Evolutionary conservation across 176 grass and related monocot genomes (phyloP).

Genomic region (Lolium perenne): DNA sequence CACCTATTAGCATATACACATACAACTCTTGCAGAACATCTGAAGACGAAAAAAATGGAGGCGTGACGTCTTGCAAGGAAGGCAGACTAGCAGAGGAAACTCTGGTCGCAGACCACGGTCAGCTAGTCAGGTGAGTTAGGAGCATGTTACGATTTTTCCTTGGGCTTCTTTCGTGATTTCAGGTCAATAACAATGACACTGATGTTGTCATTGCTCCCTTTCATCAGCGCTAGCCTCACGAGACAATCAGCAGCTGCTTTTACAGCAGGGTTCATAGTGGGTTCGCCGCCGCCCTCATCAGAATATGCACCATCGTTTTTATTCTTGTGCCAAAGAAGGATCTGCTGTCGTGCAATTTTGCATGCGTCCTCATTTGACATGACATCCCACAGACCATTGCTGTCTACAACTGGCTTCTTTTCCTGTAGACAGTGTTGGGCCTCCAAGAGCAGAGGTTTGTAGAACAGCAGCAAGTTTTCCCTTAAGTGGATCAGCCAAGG

Average conservation of each 20-base stretch:
- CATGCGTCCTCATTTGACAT: conserved; percentile 80
- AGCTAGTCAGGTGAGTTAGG: conserved; percentile 28
- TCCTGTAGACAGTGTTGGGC: too few species aligned
- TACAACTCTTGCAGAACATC: conserved; percentile 27
- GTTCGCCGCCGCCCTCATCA: conserved; percentile 17
- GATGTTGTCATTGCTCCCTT: conserved; percentile 67
- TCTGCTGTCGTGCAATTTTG: conserved; percentile 58
- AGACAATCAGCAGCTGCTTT: conserved; percentile 69
- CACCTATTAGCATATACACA: conserved; percentile 23
- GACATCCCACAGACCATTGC: conserved; percentile 57
- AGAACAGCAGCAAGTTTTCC: too few species aligned
- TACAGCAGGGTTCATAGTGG: conserved; percentile 52
- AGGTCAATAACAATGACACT: conserved; percentile 70
- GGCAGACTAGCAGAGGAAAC: conserved; percentile 29
- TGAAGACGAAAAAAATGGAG: conserved; percentile 10
- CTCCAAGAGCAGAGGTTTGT: too few species aligned
- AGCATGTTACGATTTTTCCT: conserved; percentile 46
- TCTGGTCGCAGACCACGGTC: background rate
- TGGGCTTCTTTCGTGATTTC: conserved; percentile 68
- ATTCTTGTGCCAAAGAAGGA: conserved; percentile 67
- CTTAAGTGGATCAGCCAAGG: too few species aligned
- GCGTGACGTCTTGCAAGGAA: conserved; percentile 15
- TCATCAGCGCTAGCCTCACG: conserved; percentile 58
- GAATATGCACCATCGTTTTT: conserved; percentile 46
- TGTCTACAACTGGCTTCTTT: too few species aligned